Conservation (phyloP, 2,329 filamentous ascomycete genomes). For the Lanzia echinophila region DNA sequence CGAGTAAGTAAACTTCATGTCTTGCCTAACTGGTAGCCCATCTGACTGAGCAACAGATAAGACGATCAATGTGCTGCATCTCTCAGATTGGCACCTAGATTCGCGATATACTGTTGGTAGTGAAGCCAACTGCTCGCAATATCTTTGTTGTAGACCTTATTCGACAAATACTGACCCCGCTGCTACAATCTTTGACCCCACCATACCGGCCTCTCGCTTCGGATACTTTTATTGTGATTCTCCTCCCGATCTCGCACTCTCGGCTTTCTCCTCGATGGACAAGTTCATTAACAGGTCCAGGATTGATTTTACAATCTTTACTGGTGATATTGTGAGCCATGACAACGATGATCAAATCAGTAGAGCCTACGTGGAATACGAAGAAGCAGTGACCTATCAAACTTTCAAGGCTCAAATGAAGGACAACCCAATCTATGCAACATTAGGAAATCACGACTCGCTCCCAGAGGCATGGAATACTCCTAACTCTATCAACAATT, state of each 20-base stretch:
- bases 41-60: background rate
- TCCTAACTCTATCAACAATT: constrained; percentile 5
- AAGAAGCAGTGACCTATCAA: constrained; percentile 24
- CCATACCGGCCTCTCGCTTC: constrained; percentile 5
- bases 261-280: constrained; percentile 11
- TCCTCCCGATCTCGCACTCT: constrained; percentile 10
- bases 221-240: constrained; percentile 9
- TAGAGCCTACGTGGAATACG: constrained; percentile 25
- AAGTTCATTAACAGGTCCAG: constrained; percentile 7
- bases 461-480: background rate
- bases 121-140: constrained; percentile 26
- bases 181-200: constrained; percentile 4
- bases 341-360: constrained; percentile 23
- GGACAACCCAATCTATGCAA: constrained; percentile 23
- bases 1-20: background rate
- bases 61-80: constrained; percentile 23
- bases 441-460: constrained; percentile 27
- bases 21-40: background rate
- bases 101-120: constrained; percentile 27
- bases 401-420: constrained; percentile 26
- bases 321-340: constrained; percentile 30
- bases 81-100: constrained; percentile 30
- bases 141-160: constrained; percentile 22
- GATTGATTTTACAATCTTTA: constrained; percentile 28
- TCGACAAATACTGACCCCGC: constrained; percentile 4